Evolutionary conservation across 371 early-diverging fungal species (phyloP).

Genomic region (Ecytonucleospora hepatopenaei): DNA sequence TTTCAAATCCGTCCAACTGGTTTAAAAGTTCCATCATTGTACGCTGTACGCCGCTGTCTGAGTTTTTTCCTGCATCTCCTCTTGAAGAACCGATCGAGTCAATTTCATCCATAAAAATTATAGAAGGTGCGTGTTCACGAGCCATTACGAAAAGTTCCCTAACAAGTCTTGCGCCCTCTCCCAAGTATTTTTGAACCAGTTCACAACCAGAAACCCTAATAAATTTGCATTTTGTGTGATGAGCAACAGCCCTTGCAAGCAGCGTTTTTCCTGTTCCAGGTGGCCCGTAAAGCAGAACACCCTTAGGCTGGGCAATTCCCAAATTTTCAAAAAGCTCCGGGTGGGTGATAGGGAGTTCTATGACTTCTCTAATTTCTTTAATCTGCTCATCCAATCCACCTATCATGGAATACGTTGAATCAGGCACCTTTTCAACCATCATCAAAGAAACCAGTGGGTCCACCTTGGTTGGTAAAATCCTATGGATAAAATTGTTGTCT

Average conservation of each 20-base stretch:
- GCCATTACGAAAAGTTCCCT: constrained; percentile 98
- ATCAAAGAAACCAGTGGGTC: constrained; percentile 88
- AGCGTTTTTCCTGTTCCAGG: constrained; percentile 64
- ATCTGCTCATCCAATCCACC: constrained; percentile 98
- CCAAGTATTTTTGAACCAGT: constrained; percentile 98
- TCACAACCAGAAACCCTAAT: constrained; percentile 95
- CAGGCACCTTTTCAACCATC: constrained; percentile 99
- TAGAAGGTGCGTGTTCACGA: constrained; percentile 85
- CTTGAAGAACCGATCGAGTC: constrained; percentile 78
- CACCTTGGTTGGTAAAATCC: constrained; percentile 78
- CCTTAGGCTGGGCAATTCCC: constrained; percentile 96
- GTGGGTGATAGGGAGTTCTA: constrained; percentile 94
- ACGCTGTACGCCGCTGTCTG: constrained; percentile 87
- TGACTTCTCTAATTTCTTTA: constrained; percentile 95
- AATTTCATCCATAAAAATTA: constrained; percentile 99
- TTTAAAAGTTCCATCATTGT: constrained; percentile 77
- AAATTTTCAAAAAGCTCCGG: constrained; percentile 95
- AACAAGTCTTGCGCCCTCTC: constrained; percentile 96
- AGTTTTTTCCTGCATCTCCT: constrained; percentile 60
- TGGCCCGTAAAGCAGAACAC: constrained; percentile 91
- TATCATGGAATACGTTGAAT: constrained; percentile 95
- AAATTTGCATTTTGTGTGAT: constrained; percentile 97
- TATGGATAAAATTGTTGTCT: constrained; percentile 73
- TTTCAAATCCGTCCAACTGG: constrained; percentile 96
- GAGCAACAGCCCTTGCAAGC: constrained; percentile 94